Evolutionary conservation across 179 eudicot species (phyloP).

Genomic region (Spinacia oleracea): DNA sequence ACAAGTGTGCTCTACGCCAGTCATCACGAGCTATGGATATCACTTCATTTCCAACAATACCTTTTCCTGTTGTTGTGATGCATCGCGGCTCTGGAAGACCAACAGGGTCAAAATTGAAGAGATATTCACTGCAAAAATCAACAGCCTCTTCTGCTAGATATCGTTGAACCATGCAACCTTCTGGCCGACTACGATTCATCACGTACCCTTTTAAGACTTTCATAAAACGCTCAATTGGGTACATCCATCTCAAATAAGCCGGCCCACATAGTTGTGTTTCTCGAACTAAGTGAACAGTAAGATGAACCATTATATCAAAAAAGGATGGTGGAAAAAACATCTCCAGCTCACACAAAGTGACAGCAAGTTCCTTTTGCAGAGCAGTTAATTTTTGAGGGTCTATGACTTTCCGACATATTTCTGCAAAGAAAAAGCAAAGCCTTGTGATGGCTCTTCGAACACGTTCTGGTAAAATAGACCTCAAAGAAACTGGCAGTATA

Average conservation of each 20-base stretch:
- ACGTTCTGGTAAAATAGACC: not conserved
- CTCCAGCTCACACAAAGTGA: constrained; percentile 4
- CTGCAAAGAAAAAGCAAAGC: constrained; percentile 17
- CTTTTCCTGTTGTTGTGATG: not conserved
- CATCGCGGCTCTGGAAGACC: not conserved
- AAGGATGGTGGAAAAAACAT: constrained; percentile 11
- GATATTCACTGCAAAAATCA: constrained; percentile 1
- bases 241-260: not conserved
- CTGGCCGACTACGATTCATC: not conserved
- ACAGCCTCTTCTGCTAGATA: not conserved
- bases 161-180: not conserved
- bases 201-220: not conserved
- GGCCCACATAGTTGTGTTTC: not conserved
- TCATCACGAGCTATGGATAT: not conserved
- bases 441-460: constrained; percentile 17
- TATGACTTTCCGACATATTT: not conserved
- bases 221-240: not conserved
- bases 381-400: not conserved
- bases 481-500: constrained; percentile 1
- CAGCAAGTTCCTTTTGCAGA: not conserved
- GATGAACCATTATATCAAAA: constrained; percentile 15
- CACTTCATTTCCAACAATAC: not conserved
- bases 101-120: not conserved
- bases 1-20: not conserved
- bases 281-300: not conserved